Conservation (phyloP, 164 flowering plant genomes). For the Euptelea pleiosperma region DNA sequence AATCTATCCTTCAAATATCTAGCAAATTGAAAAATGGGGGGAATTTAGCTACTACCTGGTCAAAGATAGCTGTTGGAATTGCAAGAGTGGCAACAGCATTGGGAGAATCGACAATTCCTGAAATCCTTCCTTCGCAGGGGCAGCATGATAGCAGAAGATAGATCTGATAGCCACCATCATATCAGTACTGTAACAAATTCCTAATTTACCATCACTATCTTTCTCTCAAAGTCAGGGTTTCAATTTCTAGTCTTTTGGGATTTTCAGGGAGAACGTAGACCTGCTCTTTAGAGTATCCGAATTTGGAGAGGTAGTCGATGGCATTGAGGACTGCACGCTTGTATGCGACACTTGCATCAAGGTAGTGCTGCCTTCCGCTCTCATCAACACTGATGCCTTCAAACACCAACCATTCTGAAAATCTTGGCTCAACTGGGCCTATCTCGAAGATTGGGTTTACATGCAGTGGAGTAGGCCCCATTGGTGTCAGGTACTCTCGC, state of each 20-base stretch:
- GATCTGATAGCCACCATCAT: slow-evolving; percentile 34
- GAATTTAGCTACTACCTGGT: slow-evolving; percentile 54
- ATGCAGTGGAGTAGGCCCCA: slow-evolving; percentile 94
- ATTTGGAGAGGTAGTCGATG: slow-evolving; percentile 82
- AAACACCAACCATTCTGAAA: slow-evolving; percentile 96
- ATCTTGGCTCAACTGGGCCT: slow-evolving; percentile 90
- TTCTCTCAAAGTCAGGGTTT: not conserved
- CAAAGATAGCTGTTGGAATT: slow-evolving; percentile 81
- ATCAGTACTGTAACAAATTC: not conserved
- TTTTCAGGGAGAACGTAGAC: slow-evolving; percentile 25
- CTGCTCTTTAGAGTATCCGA: slow-evolving; percentile 96
- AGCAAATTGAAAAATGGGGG: not conserved
- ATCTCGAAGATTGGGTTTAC: slow-evolving; percentile 96
- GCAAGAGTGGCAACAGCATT: slow-evolving; percentile 91
- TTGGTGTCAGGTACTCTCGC: slow-evolving; percentile 89
- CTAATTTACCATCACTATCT: not conserved
- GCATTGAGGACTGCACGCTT: slow-evolving; percentile 95
- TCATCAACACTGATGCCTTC: slow-evolving; percentile 98
- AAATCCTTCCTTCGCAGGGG: slow-evolving; percentile 90
- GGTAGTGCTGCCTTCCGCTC: slow-evolving; percentile 85
- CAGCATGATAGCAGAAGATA: slow-evolving; percentile 88
- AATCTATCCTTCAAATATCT: not conserved
- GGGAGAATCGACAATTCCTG: slow-evolving; percentile 88
- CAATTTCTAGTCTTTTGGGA: not conserved
- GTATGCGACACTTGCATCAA: slow-evolving; percentile 85